phyloP scores from a whole-genome alignment of 805 yeast genomes.

The Ascoidea asiatica region DNA sequence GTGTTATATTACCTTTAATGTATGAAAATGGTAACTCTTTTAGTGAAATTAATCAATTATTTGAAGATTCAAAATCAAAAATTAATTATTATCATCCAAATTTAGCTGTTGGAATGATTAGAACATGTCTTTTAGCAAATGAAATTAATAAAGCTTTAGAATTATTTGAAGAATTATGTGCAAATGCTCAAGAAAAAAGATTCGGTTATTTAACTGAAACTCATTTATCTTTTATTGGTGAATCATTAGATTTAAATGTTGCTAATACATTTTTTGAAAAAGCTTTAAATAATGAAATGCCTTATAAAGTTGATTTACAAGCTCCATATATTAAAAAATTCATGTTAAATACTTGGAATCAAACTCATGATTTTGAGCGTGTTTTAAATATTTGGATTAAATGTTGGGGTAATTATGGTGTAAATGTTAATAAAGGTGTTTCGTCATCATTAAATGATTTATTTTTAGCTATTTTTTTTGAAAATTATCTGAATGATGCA shows the following conservation, averaged over 20 bases:
- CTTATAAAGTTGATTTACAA: constrained; percentile 57
- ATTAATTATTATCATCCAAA: constrained; percentile 24
- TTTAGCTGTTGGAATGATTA: constrained; percentile 58
- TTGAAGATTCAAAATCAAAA: constrained; percentile 26
- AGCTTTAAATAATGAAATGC: constrained; percentile 57
- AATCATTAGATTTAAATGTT: constrained; percentile 55
- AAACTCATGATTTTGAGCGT: constrained; percentile 41
- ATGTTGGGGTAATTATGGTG: constrained; percentile 44
- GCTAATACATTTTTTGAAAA: constrained; percentile 66
- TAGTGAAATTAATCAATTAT: constrained; percentile 46
- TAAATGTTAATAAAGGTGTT: constrained; percentile 49
- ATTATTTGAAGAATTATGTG: constrained; percentile 46
- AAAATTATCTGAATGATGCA: constrained; percentile 34
- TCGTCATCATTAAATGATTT: constrained; percentile 60
- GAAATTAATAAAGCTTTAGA: constrained; percentile 54
- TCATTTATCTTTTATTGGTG: constrained; percentile 68
- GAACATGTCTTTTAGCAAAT: constrained; percentile 53
- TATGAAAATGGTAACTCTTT: constrained; percentile 48
- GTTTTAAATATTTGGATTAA: constrained; percentile 51
- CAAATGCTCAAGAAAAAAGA: constrained; percentile 29
- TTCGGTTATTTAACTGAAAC: constrained; percentile 52
- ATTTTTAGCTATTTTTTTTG: constrained; percentile 57
- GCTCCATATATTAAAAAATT: constrained; percentile 60
- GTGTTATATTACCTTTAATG: constrained; percentile 54
- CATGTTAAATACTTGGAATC: constrained; percentile 43